Evolutionary conservation across 208 protist species (phyloP).

Genomic region (Wallacemonas collosoma): DNA sequence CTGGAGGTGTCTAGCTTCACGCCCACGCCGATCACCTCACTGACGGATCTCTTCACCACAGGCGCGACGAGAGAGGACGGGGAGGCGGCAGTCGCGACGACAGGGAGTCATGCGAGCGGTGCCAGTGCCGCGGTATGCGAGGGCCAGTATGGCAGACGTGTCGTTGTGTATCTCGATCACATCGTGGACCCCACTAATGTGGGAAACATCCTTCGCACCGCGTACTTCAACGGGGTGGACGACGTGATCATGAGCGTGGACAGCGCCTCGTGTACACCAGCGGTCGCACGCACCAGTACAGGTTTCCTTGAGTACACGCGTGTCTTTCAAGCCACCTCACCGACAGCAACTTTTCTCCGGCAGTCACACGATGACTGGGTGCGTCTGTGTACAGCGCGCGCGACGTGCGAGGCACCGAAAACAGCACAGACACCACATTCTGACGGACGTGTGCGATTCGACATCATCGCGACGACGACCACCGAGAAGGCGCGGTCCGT

Average conservation of each 20-base stretch:
- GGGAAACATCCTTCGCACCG: conserved; percentile 68
- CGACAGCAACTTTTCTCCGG: conserved; percentile 40
- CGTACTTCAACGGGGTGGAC: conserved; percentile 72
- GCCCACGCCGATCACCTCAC: conserved; percentile 22
- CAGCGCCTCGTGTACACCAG: conserved; percentile 65
- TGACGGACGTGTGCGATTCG: not conserved
- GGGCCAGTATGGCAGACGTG: not conserved
- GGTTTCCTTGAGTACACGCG: conserved; percentile 75
- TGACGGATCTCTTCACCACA: conserved; percentile 16
- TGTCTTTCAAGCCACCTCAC: conserved; percentile 42
- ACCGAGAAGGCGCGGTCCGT: not conserved
- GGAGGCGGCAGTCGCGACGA: not conserved
- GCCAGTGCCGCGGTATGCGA: no score
- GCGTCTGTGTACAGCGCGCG: not conserved
- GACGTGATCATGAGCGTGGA: conserved; percentile 66
- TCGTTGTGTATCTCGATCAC: conserved; percentile 71
- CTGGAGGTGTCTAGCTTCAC: conserved; percentile 64
- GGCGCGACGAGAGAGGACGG: not conserved
- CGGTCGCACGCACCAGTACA: conserved; percentile 66
- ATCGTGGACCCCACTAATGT: conserved; percentile 82
- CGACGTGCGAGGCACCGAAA: not conserved
- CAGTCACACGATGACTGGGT: not conserved
- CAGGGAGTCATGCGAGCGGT: no score
- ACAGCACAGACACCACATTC: no score
- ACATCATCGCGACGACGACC: conserved; percentile 15